Evolutionary conservation across 2,329 filamentous ascomycete species (phyloP), one percentile per base, ranked within the genome.

Genomic region (Botrytis hyacinthi): DNA sequence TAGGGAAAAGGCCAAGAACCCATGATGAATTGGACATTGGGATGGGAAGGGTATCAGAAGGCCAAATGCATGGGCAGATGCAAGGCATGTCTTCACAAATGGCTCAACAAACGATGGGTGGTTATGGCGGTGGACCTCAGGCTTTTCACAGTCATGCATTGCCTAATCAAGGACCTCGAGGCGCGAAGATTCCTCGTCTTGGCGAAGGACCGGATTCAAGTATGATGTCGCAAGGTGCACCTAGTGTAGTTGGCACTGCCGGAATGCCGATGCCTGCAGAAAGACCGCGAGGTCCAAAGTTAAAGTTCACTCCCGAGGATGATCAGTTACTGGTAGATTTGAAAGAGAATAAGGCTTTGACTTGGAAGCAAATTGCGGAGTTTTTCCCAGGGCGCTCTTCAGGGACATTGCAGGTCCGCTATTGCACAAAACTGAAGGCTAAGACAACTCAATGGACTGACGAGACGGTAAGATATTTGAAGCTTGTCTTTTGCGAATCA

Each of bases 341-440:
- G 75, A 98, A 98, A 82, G 95, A 98, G 83, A 95, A 96, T 80
- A 97, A 96, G 83, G 95, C 93, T 80, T 86, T 98, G 81, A 97
- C 95, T 7, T 98, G 95, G 95, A 97, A 97, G 84, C 95, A 98
- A 85, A 98, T 98, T 80, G 93, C 94, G 73, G 95, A 97, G 80
- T 97, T 97, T 83, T 98, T 98, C 78, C 95, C 95, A 0, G 95
- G 94, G 1, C 87, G 95, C 73, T 96, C 93, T 74, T 97, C 93
- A 63, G 95, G 95, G 29, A 97, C 95, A 44, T 84, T 98, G 75
- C 95, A 98, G 82, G 95, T 98, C 72, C 91, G 95, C 51, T 98
- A 98, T 82, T 98, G 95, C 81, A 97, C 94, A 61, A 97, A 97
- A 83, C 85, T 97, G 70, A 97, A 97, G 84, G 94, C 94, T 22